Evolutionary conservation across 1,284 basidiomycete genomes (phyloP).

Genomic region (Malassezia globosa): DNA sequence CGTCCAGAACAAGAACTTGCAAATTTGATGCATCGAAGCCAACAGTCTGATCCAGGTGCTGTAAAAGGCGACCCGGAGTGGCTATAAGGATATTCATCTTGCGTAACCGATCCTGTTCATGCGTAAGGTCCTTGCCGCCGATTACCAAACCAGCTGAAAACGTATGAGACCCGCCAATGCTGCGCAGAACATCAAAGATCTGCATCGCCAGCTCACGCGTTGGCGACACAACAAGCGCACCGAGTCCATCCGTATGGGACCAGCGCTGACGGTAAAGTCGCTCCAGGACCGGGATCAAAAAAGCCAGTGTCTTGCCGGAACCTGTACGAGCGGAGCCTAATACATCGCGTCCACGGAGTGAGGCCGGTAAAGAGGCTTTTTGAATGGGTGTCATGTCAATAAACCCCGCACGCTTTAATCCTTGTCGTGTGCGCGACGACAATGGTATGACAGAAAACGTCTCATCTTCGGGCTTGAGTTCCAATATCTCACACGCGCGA

Average conservation of each 20-base stretch:
- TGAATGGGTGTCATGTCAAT: constrained; percentile 44
- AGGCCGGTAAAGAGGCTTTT: constrained; percentile 29
- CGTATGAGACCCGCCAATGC: constrained; percentile 76
- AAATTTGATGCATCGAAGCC: constrained; percentile 84
- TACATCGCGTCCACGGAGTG: constrained; percentile 48
- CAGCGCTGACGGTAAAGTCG: constrained; percentile 63
- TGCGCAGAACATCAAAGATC: constrained; percentile 88
- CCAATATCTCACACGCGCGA: constrained; percentile 14
- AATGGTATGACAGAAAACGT: constrained; percentile 36
- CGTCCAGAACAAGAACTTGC: constrained; percentile 88
- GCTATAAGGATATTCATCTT: constrained; percentile 97
- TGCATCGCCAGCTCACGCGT: constrained; percentile 91
- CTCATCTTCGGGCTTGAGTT: constrained; percentile 11
- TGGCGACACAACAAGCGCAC: constrained; percentile 85
- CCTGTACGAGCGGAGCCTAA: constrained; percentile 69
- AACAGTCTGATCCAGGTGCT: constrained; percentile 96
- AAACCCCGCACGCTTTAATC: constrained; percentile 39
- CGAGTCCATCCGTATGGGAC: constrained; percentile 72
- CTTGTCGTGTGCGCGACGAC: constrained; percentile 28
- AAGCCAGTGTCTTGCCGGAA: constrained; percentile 72
- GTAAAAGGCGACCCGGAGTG: constrained; percentile 83
- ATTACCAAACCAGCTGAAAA: constrained; percentile 94
- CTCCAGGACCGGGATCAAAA: constrained; percentile 67
- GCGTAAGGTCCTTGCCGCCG: constrained; percentile 88
- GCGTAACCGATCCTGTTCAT: constrained; percentile 65